Conservation (phyloP, 2,329 filamentous ascomycete species). For the Pestalotiopsis sp. region DNA sequence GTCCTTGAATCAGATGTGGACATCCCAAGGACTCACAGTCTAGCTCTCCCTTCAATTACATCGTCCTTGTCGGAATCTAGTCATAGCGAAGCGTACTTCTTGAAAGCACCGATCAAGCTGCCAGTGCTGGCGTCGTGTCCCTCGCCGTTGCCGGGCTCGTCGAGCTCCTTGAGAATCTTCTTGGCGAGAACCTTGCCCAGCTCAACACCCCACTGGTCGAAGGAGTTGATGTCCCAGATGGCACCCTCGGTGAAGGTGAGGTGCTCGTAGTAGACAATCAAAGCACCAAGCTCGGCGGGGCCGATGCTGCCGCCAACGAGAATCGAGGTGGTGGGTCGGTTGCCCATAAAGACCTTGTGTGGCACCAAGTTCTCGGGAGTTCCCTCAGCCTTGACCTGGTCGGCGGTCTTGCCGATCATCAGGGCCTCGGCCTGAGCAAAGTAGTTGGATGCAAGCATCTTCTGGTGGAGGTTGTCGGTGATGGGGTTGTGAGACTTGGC, state of each 20-base stretch:
- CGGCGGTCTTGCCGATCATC: conserved; percentile 87
- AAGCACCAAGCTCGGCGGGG: conserved; percentile 85
- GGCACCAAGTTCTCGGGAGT: conserved; percentile 76
- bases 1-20: not conserved
- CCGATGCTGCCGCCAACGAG: conserved; percentile 90
- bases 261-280: conserved; percentile 99
- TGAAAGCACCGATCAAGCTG: conserved; percentile 89
- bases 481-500: conserved; percentile 97
- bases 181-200: conserved; percentile 95
- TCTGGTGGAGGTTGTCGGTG: conserved; percentile 90
- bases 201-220: conserved; percentile 99
- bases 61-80: not conserved
- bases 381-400: conserved; percentile 77
- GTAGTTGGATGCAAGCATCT: conserved; percentile 92
- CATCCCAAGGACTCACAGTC: not conserved
- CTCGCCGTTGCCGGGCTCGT: conserved; percentile 70
- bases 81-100: conserved; percentile 66
- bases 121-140: conserved; percentile 87
- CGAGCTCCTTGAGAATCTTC: conserved; percentile 86
- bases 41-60: not conserved
- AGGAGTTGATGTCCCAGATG: conserved; percentile 99
- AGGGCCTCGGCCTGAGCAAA: conserved; percentile 86
- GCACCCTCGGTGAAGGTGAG: conserved; percentile 97
- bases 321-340: conserved; percentile 95
- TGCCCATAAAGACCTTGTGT: conserved; percentile 99